Evolutionary conservation across 306 rosid genomes (phyloP).

Genomic region (Oemleria cerasiformis): DNA sequence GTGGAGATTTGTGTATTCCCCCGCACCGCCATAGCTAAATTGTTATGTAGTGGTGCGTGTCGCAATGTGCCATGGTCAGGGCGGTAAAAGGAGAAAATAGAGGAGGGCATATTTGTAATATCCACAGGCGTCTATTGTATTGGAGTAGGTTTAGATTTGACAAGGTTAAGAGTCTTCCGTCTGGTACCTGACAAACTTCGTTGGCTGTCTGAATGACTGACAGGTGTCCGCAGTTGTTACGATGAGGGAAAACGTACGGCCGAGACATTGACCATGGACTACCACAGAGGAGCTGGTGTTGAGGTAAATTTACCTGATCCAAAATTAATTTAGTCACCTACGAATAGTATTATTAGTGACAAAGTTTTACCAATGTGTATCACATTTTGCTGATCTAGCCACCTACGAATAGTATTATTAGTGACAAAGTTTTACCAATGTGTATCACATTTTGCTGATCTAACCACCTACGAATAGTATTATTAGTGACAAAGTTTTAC

Average conservation of each 20-base stretch:
- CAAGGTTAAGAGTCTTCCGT: neutral
- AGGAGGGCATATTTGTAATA: slow-evolving; percentile 9
- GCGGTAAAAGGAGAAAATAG: neutral
- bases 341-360: too few species aligned
- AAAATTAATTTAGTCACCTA: neutral
- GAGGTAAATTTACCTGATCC: slow-evolving; percentile 40
- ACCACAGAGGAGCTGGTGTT: slow-evolving; percentile 88
- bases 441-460: too few species aligned
- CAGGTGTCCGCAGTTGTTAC: slow-evolving; percentile 99
- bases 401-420: too few species aligned
- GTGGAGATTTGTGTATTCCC: neutral
- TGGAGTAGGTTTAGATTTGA: neutral
- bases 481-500: too few species aligned
- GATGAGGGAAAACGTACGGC: slow-evolving; percentile 99
- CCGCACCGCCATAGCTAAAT: neutral
- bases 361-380: too few species aligned
- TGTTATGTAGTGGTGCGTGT: neutral
- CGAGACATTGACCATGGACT: slow-evolving; percentile 97
- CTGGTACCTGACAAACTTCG: slow-evolving; percentile 17
- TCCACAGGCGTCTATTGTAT: neutral
- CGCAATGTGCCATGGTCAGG: neutral
- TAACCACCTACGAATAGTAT: too few species aligned
- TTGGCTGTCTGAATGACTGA: slow-evolving; percentile 25
- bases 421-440: too few species aligned
- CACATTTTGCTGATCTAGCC: too few species aligned